phyloP scores from a whole-genome alignment of 2,329 filamentous ascomycete species.

The Daldinia eschscholtzii region DNA sequence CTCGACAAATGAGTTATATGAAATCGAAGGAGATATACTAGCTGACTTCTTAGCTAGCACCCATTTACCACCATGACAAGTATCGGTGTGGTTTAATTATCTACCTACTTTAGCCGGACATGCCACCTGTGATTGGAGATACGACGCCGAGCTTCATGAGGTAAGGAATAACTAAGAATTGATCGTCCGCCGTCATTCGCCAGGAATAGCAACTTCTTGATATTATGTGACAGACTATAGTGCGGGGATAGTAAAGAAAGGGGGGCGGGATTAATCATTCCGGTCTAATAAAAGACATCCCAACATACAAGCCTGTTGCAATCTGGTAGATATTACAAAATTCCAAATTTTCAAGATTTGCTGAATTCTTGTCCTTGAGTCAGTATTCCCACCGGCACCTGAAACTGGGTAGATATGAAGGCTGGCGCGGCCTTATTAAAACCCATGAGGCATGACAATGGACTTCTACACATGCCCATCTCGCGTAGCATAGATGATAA shows the following conservation, averaged over 20 bases:
- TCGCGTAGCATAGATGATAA: not conserved
- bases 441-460: not conserved
- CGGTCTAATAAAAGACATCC: conserved; percentile 22
- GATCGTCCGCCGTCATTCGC: conserved; percentile 32
- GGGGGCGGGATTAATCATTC: conserved; percentile 19
- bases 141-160: conserved; percentile 33
- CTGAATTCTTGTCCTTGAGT: not conserved
- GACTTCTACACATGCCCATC: not conserved
- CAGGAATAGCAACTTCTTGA: conserved; percentile 24
- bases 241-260: conserved; percentile 37
- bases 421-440: not conserved
- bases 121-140: conserved; percentile 14
- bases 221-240: conserved; percentile 26
- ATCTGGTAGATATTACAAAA: conserved; percentile 7
- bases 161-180: conserved; percentile 38
- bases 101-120: conserved; percentile 34
- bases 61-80: conserved; percentile 12
- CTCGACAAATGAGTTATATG: conserved; percentile 12
- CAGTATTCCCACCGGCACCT: not conserved
- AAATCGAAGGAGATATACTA: conserved; percentile 34
- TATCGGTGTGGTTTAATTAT: conserved; percentile 31
- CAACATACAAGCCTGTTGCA: conserved; percentile 2
- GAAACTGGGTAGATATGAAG: not conserved
- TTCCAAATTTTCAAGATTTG: conserved; percentile 2
- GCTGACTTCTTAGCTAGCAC: not conserved